phyloP scores from a whole-genome alignment of 176 grass and related monocot genomes.

The Hyparrhenia diplandra region DNA sequence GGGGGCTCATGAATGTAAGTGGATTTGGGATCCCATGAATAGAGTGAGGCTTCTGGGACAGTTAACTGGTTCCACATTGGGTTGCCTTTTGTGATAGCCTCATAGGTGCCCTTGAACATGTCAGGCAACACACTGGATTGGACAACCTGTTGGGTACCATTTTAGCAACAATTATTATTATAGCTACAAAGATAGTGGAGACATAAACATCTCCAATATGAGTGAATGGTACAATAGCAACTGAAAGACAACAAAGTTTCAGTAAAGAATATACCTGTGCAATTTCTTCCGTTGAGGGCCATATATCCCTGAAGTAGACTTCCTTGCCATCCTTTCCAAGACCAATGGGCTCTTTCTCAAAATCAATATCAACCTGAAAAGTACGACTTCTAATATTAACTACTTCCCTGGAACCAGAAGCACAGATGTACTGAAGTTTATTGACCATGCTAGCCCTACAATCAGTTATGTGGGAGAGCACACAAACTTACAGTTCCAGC shows the following conservation, averaged over 20 bases:
- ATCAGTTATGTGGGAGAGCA: not conserved
- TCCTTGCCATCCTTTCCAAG: constrained; percentile 77
- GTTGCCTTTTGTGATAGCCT: constrained; percentile 92
- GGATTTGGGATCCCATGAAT: constrained; percentile 79
- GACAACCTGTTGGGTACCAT: constrained; percentile 52
- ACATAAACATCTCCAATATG: not conserved
- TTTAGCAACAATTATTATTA: constrained; percentile 24
- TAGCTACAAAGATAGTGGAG: not conserved
- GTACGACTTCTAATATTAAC: constrained; percentile 19
- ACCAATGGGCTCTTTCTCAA: constrained; percentile 95
- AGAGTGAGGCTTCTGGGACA: constrained; percentile 63
- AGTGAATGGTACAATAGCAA: not conserved
- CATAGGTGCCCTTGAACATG: constrained; percentile 91
- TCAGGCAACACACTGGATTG: constrained; percentile 84
- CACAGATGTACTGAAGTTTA: not conserved
- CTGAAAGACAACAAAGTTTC: not conserved
- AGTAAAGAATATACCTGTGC: constrained; percentile 47
- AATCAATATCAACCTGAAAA: constrained; percentile 95
- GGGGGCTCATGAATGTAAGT: constrained; percentile 93
- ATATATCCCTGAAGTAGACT: constrained; percentile 91
- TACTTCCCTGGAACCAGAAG: not conserved
- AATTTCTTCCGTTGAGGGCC: constrained; percentile 97
- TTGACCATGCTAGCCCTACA: not conserved
- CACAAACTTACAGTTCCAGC: constrained; percentile 67
- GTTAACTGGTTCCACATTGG: constrained; percentile 85